Percentiles rank a stretch among this genome's conserved stretches.
phyloP scores from a whole-genome alignment of 768 basidiomycete species.

The Leccinum fibrillosum region DNA sequence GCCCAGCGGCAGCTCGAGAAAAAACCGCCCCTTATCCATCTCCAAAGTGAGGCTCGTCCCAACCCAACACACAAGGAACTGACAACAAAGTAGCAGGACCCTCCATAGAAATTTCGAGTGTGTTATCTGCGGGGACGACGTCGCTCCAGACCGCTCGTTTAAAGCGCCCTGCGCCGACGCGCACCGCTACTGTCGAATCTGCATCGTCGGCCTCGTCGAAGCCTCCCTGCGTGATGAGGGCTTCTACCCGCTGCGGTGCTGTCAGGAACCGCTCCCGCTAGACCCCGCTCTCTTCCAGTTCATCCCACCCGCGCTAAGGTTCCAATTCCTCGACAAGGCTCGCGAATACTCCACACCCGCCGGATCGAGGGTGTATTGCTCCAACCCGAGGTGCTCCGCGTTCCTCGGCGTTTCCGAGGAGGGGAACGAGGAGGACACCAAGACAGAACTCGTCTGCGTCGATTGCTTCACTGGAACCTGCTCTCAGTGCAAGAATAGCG shows the following conservation, averaged over 20 bases:
- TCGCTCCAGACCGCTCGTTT: slow-evolving; percentile 26
- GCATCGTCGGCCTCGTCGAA: slow-evolving; percentile 40
- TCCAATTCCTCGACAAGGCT: slow-evolving; percentile 40
- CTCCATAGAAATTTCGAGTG: slow-evolving; percentile 24
- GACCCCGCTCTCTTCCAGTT: slow-evolving; percentile 24
- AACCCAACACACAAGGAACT: background rate
- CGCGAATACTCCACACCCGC: slow-evolving; percentile 44
- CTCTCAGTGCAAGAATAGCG: slow-evolving; percentile 44
- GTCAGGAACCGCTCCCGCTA: slow-evolving; percentile 36
- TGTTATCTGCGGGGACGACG: slow-evolving; percentile 40
- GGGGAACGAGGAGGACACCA: background rate
- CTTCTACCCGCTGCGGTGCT: slow-evolving; percentile 52
- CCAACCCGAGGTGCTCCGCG: slow-evolving; percentile 45
- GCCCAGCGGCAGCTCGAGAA: background rate
- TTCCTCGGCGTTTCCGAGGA: slow-evolving; percentile 45
- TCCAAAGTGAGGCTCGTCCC: slow-evolving; percentile 2
- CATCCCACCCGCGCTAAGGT: slow-evolving; percentile 26
- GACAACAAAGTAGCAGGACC: slow-evolving; percentile 4
- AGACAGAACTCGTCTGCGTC: slow-evolving; percentile 32
- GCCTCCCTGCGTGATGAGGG: slow-evolving; percentile 47
- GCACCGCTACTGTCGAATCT: slow-evolving; percentile 47
- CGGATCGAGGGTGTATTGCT: slow-evolving; percentile 47
- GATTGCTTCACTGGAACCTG: slow-evolving; percentile 43
- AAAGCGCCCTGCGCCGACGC: slow-evolving; percentile 36
- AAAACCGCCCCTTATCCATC: background rate